phyloP scores from a whole-genome alignment of 768 basidiomycete genomes.

The Lyophyllum semitale region DNA sequence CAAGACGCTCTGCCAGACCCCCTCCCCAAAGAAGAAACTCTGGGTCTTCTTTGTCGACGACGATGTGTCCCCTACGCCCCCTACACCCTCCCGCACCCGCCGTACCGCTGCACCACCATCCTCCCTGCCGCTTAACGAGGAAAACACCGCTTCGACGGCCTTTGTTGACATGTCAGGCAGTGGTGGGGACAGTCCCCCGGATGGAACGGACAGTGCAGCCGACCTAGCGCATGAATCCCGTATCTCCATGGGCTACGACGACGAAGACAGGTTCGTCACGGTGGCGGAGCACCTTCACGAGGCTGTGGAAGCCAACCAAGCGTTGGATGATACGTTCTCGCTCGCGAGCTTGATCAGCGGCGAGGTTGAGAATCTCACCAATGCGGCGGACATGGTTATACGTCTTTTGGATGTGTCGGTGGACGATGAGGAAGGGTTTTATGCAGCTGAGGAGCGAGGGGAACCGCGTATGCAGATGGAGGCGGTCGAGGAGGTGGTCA shows the following conservation, averaged over 20 bases:
- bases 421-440: background rate
- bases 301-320: background rate
- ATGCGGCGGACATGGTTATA: background rate
- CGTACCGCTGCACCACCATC: background rate
- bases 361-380: background rate
- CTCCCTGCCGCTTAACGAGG: background rate
- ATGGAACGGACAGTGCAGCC: background rate
- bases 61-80: background rate
- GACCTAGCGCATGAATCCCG: too few relatives aligned
- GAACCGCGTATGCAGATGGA: too few relatives aligned
- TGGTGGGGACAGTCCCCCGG: background rate
- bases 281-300: background rate
- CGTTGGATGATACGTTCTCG: background rate
- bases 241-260: background rate
- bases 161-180: background rate
- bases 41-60: slow-evolving; percentile 3
- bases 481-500: too few relatives aligned
- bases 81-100: background rate
- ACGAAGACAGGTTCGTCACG: background rate
- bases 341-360: background rate
- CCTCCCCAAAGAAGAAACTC: slow-evolving; percentile 10
- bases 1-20: slow-evolving; percentile 5
- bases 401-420: background rate
- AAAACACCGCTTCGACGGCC: background rate
- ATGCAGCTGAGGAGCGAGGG: too few relatives aligned